Conservation (phyloP, 169 alveolate genomes). For the Cystoisospora suis region DNA sequence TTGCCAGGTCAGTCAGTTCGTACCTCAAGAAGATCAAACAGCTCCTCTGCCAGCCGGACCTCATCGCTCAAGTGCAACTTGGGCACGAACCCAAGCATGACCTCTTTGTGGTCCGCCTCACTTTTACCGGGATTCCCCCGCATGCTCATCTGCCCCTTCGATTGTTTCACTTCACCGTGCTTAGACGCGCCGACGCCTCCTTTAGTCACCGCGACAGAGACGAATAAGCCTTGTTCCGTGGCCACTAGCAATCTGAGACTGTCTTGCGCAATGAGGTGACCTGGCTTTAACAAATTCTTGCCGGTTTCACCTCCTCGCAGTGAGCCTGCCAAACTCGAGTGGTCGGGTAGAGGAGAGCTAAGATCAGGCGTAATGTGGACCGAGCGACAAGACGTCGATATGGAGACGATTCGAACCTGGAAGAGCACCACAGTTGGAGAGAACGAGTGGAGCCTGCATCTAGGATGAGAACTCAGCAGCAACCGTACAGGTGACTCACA, state of each 20-base stretch:
- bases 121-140: no score
- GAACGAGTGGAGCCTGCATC: no score
- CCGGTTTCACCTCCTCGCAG: not conserved
- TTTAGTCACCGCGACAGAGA: not conserved
- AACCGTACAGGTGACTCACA: no score
- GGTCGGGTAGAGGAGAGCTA: no score
- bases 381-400: no score
- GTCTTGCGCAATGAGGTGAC: not conserved
- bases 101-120: no score
- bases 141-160: no score
- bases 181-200: not conserved
- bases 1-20: no score
- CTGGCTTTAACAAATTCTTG: not conserved
- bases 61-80: constrained; percentile 29
- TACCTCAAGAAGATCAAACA: not conserved
- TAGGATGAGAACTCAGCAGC: no score
- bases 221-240: constrained; percentile 13
- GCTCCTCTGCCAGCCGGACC: constrained; percentile 28
- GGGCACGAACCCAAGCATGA: constrained; percentile 9
- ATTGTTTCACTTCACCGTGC: not conserved
- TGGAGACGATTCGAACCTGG: no score
- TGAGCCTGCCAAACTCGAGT: not conserved
- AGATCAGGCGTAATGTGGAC: no score
- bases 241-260: not conserved
- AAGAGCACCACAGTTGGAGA: no score